phyloP scores from a whole-genome alignment of 225 moss, liverwort and hornwort genomes.

The Physcomitrium patens region DNA sequence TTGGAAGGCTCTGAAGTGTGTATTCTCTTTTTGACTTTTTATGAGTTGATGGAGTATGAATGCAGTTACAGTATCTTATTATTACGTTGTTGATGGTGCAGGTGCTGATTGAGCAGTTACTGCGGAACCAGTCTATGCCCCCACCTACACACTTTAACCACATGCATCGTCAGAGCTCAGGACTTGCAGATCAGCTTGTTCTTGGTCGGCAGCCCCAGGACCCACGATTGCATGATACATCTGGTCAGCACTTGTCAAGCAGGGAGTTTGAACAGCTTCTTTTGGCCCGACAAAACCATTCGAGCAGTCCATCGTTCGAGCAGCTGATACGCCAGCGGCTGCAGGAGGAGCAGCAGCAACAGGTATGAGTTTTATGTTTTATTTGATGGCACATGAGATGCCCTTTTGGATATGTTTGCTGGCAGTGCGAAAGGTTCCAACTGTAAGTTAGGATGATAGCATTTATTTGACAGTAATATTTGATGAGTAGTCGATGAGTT shows the following conservation, averaged over 20 bases:
- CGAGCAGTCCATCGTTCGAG: constrained; percentile 63
- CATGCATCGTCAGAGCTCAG: constrained; percentile 71
- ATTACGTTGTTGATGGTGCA: constrained; percentile 20
- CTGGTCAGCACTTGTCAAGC: constrained; percentile 42
- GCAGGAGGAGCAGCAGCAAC: constrained; percentile 64
- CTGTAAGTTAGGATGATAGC: too few species aligned
- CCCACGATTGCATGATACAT: constrained; percentile 45
- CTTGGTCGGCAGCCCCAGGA: constrained; percentile 77
- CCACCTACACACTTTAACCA: constrained; percentile 77
- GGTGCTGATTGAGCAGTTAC: constrained; percentile 84
- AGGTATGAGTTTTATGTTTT: constrained; percentile 30
- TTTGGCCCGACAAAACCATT: constrained; percentile 68
- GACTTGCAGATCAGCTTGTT: constrained; percentile 77
- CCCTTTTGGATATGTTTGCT: background rate
- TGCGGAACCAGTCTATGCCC: constrained; percentile 78
- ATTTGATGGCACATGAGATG: background rate
- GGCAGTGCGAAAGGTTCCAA: too few species aligned
- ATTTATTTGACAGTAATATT: too few species aligned
- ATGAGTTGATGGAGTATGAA: too few species aligned
- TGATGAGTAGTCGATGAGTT: too few species aligned
- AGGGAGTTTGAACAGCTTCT: constrained; percentile 82
- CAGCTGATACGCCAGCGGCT: constrained; percentile 87
- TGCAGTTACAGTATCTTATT: background rate
- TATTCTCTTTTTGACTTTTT: too few species aligned
- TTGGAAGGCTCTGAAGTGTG: background rate